phyloP scores from a whole-genome alignment of 192 early-diverging fungal species.

The Radiomyces spectabilis region DNA sequence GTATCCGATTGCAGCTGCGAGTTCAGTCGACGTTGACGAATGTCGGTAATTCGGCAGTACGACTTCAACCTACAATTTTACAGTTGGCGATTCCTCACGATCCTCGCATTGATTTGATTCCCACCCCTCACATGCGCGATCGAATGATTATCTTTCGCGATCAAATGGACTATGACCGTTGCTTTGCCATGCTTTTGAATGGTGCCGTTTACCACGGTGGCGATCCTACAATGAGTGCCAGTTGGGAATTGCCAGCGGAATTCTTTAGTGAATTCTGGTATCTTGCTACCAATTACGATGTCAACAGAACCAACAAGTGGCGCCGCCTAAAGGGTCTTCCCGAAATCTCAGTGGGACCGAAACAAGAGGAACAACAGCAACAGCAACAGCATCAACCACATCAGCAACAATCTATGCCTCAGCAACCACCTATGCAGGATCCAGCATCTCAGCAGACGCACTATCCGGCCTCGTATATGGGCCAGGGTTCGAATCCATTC shows the following conservation, averaged over 20 bases:
- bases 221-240: constrained; percentile 24
- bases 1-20: constrained; percentile 23
- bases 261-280: constrained; percentile 30
- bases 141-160: constrained; percentile 33
- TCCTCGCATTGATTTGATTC: constrained; percentile 31
- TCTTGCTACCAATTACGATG: constrained; percentile 18
- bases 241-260: constrained; percentile 22
- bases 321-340: constrained; percentile 18
- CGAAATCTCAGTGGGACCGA: constrained; percentile 4
- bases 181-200: constrained; percentile 21
- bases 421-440: not conserved
- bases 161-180: constrained; percentile 23
- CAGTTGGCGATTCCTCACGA: constrained; percentile 31
- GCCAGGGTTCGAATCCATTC: too few relatives aligned
- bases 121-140: constrained; percentile 30
- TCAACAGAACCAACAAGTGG: constrained; percentile 25
- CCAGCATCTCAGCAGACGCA: constrained; percentile 5
- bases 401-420: not conserved
- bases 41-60: constrained; percentile 7
- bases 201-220: constrained; percentile 25
- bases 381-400: not conserved
- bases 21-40: constrained; percentile 13
- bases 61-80: constrained; percentile 22
- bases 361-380: not conserved
- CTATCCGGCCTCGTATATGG: too few relatives aligned